Base-by-base conservation (phyloP, 1,139 yeast genomes). In the Blastobotrys apis region DNA sequence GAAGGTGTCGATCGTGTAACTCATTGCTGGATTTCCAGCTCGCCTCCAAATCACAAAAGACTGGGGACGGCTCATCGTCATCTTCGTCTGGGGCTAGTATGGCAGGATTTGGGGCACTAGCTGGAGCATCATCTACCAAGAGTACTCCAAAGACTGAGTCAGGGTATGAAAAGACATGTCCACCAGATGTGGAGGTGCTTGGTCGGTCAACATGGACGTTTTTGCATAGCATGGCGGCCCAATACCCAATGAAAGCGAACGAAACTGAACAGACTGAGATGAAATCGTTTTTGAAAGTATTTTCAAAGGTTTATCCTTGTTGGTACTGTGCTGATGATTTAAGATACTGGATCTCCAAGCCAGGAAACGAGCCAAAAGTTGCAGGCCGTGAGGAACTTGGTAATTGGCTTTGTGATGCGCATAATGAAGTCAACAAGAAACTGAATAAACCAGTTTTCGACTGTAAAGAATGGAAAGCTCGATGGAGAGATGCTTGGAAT, bases 151-250 rank as follows among this genome's bases (percentile, higher is more conserved):
- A 29, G 16, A 33, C 37, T 20, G 43, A 29, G 49, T 47, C 40
- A 55, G 58, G 30, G n/a, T 41, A 33, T 55, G 56, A 43, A 49
- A 58, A 31, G 41, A 81, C 76, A 33, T 81, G 85, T 50, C 98
- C 98, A 0, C 92, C 97, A 0, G 97, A 88, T 66, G 94, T 84
- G 9, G 83, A 75, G 43, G 73, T 74, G 49, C 67, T 92, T 5
- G 99, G 99, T 0, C 72, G 81, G 44, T 78, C 95, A 0, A 81
- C 97, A 3, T 92, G 99, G 99, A 87, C 95, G 1, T 73, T 92
- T 37, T 70, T 92, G 37, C 99, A 92, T 58, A 75, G 95, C 0
- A 75, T 90, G 50, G 97, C 97, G 0, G 97, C 97, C 2, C 77
- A 77, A 16, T 94, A 87, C 58, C 97, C 98, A 0, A 81, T 74